A percentile compares a stretch with the other conserved stretches of the same genome.
phyloP scores from a whole-genome alignment of 495 filamentous ascomycete species.

The Penicillium angulare region DNA sequence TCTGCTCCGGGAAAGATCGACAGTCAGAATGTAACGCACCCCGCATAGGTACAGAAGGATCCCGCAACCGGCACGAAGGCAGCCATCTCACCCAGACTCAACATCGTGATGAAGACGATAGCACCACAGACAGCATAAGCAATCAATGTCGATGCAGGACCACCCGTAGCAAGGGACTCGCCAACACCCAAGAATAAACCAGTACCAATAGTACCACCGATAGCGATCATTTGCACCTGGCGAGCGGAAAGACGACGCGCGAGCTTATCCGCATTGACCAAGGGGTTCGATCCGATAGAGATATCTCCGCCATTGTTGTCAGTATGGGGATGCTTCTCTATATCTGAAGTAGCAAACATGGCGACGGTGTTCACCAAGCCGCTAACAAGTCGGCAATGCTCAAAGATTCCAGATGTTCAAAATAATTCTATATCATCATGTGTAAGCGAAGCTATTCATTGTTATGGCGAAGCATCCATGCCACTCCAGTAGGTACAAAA shows the following conservation, averaged over 20 bases:
- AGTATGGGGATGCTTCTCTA: conserved; percentile 25
- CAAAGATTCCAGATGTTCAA: not conserved
- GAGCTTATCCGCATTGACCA: conserved; percentile 32
- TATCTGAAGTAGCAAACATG: conserved; percentile 16
- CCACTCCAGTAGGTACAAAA: not conserved
- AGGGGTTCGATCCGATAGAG: conserved; percentile 2
- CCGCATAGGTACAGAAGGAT: conserved; percentile 52
- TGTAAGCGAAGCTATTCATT: not conserved
- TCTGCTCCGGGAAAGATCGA: not conserved
- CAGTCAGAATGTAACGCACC: conserved; percentile 31
- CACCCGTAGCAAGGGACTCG: conserved; percentile 55
- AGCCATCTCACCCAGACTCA: conserved; percentile 50
- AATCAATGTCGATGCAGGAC: conserved; percentile 63
- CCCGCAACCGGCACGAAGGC: conserved; percentile 51
- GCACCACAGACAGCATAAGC: conserved; percentile 48
- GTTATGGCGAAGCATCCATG: not conserved
- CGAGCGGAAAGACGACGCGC: conserved; percentile 42
- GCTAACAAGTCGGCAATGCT: not conserved
- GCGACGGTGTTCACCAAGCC: not conserved
- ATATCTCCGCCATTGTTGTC: conserved; percentile 9
- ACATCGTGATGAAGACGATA: conserved; percentile 52
- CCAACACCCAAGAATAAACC: conserved; percentile 64
- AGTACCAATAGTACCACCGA: conserved; percentile 64
- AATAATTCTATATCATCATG: not conserved
- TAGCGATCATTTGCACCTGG: conserved; percentile 63